Base-by-base conservation (phyloP, 768 basidiomycete genomes). In the Lactifluus pinguis region DNA sequence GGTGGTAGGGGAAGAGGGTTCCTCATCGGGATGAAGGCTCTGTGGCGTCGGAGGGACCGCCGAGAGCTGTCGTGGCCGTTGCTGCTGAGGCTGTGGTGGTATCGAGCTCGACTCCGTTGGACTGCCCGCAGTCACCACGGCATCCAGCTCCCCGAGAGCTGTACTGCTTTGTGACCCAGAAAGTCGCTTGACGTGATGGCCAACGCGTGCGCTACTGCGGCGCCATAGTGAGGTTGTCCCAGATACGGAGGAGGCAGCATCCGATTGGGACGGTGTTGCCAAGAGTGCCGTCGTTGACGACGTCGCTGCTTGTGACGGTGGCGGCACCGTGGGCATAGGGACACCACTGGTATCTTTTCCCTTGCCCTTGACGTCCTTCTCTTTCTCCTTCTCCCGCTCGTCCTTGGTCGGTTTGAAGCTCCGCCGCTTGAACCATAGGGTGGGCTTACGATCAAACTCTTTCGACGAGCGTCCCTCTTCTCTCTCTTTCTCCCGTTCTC, bases 401-500 rank as follows among this genome's bases (percentile, higher is more conserved):
- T 62, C 61, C 29, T 49, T 62, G 44, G 55, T 10, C 17, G 52
- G 49, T 45, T 60, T 64, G 60, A 80, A 69, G 65, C 79, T 82
- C 70, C 79, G 83, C 54, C 81, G 76, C 68, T 79, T 80, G 65
- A 82, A 83, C 82, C 83, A 85, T 4, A 67, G 63, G 41, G 75
- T 74, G 15, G 74, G 64, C 65, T 78, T 79, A 57, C 75, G 75
- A 47, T 75, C 78, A 66, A 75, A 65, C 65, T 79, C 65, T 34
- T 61, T 67, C 29, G 61, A 69, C 34, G 68, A 69, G 34, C 66
- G 65, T 21, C 53, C 61, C 19, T 45, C 61, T 47, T 62, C 61
- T 76, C 76, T 68, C 75, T 69, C 72, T 57, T 69, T 61, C 57
- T 65, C 63, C 41, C 65, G 64, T 42, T 69, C 68, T 60, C 67